Evolutionary conservation across 805 yeast species (phyloP).

Genomic region (Wickerhamomyces pijperi): DNA sequence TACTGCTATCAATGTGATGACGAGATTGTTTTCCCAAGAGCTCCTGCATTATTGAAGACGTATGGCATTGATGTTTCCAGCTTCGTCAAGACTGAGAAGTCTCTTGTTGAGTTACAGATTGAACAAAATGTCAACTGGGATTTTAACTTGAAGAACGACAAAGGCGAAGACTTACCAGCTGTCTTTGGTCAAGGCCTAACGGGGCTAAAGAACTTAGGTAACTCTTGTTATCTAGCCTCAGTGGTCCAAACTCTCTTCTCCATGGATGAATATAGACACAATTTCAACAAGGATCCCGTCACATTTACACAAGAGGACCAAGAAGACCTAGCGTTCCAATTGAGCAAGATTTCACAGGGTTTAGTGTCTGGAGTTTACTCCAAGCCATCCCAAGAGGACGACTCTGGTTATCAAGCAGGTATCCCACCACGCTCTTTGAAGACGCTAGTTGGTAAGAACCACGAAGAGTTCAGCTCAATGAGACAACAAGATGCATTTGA

Average conservation of each 20-base stretch:
- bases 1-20: constrained; percentile 87
- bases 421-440: constrained; percentile 71
- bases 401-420: constrained; percentile 51
- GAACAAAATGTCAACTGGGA: constrained; percentile 94
- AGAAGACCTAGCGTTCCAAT: constrained; percentile 59
- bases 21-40: constrained; percentile 66
- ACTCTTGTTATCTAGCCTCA: constrained; percentile 83
- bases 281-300: constrained; percentile 4
- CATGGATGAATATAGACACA: constrained; percentile 20
- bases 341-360: constrained; percentile 74
- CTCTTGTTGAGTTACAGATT: constrained; percentile 76
- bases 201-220: constrained; percentile 85
- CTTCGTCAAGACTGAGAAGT: constrained; percentile 70
- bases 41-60: constrained; percentile 34
- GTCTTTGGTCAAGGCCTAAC: constrained; percentile 70
- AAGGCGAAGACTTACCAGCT: constrained; percentile 55
- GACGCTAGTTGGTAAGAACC: constrained; percentile 61
- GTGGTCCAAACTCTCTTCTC: constrained; percentile 61
- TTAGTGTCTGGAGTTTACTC: constrained; percentile 65
- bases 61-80: constrained; percentile 56
- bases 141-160: constrained; percentile 63
- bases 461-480: constrained; percentile 75
- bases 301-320: constrained; percentile 28
- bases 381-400: constrained; percentile 28
- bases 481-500: constrained; percentile 95